Conservation (phyloP, 164 flowering plant species). For the Tetrastigma voinierianum region DNA sequence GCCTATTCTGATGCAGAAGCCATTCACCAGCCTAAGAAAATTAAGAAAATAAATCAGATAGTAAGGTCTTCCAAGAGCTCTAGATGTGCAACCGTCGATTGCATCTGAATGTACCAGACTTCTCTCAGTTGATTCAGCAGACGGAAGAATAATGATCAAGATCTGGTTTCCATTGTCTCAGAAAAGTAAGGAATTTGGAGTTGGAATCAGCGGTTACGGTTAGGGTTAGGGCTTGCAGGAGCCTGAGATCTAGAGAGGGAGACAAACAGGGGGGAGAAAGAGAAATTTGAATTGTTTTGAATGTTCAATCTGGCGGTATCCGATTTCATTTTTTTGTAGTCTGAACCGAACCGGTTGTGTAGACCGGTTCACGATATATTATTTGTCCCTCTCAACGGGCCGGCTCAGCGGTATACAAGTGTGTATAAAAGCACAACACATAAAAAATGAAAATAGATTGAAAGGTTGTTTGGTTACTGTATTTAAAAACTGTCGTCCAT, state of each 20-base stretch:
- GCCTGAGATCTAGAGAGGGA: conserved; percentile 1
- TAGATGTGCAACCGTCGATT: not conserved
- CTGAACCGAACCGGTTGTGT: not conserved
- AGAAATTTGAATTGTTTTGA: conserved; percentile 13
- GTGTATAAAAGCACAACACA: too few species aligned
- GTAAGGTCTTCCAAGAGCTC: not conserved
- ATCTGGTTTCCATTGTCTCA: too few species aligned
- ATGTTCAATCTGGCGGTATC: conserved; percentile 18
- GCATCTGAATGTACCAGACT: not conserved
- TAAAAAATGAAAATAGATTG: too few species aligned
- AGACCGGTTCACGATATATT: too few species aligned
- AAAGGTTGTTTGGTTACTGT: too few species aligned
- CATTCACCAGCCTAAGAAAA: conserved; percentile 9
- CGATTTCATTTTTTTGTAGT: conserved; percentile 5
- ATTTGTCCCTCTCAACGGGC: too few species aligned
- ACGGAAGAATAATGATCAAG: not conserved
- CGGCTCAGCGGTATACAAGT: too few species aligned
- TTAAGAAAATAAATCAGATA: not conserved
- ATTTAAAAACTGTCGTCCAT: too few species aligned
- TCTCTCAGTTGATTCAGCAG: not conserved
- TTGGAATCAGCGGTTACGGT: not conserved
- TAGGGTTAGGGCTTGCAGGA: conserved; percentile 16
- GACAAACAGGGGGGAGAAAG: not conserved
- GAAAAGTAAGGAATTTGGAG: not conserved
- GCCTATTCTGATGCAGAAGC: conserved; percentile 35